A percentile compares a stretch with the other conserved stretches of the same genome.
Evolutionary conservation across 2,329 filamentous ascomycete genomes (phyloP).

Genomic region (Metarhizium rileyi): DNA sequence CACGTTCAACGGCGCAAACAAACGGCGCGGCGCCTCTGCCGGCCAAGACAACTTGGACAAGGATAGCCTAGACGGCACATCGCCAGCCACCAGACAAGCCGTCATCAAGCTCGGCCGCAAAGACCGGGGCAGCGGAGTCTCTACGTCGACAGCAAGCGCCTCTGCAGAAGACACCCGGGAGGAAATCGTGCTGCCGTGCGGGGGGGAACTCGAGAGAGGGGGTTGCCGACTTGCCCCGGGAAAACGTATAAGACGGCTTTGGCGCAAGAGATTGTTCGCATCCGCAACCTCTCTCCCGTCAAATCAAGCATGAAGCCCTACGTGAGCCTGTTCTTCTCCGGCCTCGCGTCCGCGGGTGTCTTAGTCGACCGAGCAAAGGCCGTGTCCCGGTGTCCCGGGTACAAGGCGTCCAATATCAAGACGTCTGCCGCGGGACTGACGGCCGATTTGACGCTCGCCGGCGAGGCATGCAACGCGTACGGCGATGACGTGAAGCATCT

Average conservation of each 20-base stretch:
- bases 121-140: no score
- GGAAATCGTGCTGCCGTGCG: no score
- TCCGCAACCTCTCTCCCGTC: not conserved
- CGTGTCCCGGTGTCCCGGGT: slow-evolving; percentile 53
- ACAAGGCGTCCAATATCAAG: slow-evolving; percentile 51
- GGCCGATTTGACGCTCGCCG: slow-evolving; percentile 61
- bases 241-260: not conserved
- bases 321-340: slow-evolving; percentile 10
- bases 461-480: slow-evolving; percentile 64
- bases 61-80: no score
- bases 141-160: no score
- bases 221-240: no score
- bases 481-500: slow-evolving; percentile 63
- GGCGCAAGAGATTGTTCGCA: not conserved
- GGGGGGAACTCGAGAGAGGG: no score
- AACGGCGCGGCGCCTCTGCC: no score
- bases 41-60: no score
- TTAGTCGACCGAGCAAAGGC: slow-evolving; percentile 5
- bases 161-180: no score
- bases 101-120: no score
- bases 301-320: slow-evolving; percentile 11
- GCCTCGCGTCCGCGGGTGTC: slow-evolving; percentile 12
- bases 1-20: no score
- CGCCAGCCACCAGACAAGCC: no score
- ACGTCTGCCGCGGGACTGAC: slow-evolving; percentile 46